A percentile compares a stretch with the other conserved stretches of the same genome.
phyloP scores from a whole-genome alignment of 2,329 filamentous ascomycete species.

The Epichloe aotearoae region DNA sequence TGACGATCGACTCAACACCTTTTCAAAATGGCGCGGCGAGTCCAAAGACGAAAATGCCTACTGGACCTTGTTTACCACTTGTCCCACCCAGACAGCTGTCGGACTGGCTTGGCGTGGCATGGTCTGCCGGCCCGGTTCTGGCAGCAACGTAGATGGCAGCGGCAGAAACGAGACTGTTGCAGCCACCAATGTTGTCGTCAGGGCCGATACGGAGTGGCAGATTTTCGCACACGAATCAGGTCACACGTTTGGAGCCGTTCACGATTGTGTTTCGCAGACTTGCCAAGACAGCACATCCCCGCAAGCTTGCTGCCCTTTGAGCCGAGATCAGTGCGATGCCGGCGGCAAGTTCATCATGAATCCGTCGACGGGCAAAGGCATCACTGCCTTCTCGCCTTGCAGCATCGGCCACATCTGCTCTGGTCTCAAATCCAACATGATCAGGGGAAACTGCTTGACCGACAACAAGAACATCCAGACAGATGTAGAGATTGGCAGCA shows the following conservation, averaged over 20 bases:
- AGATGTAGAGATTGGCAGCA: conserved; percentile 67
- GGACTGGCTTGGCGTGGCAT: conserved; percentile 90
- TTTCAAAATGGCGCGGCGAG: conserved; percentile 76
- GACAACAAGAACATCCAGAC: conserved; percentile 74
- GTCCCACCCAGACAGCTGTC: conserved; percentile 70
- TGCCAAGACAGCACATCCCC: conserved; percentile 48
- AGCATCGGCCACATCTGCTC: conserved; percentile 89
- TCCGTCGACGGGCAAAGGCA: conserved; percentile 62
- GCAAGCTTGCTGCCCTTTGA: conserved; percentile 69
- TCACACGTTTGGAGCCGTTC: conserved; percentile 90
- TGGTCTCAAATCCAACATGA: conserved; percentile 66
- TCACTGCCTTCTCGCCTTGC: conserved; percentile 75
- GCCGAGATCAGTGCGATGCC: conserved; percentile 55
- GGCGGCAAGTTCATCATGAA: conserved; percentile 86
- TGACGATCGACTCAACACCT: conserved; percentile 67
- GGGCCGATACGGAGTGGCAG: conserved; percentile 79
- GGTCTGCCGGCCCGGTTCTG: conserved; percentile 53
- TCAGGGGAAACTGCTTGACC: conserved; percentile 54
- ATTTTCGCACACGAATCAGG: conserved; percentile 90
- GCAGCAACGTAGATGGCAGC: conserved; percentile 33
- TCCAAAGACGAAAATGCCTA: conserved; percentile 73
- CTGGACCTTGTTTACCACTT: conserved; percentile 80
- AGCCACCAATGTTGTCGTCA: conserved; percentile 79
- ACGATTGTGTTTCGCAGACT: conserved; percentile 66
- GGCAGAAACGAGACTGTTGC: conserved; percentile 58